Evolutionary conservation across 768 basidiomycete genomes (phyloP).

Genomic region (Boletus rubropictus): DNA sequence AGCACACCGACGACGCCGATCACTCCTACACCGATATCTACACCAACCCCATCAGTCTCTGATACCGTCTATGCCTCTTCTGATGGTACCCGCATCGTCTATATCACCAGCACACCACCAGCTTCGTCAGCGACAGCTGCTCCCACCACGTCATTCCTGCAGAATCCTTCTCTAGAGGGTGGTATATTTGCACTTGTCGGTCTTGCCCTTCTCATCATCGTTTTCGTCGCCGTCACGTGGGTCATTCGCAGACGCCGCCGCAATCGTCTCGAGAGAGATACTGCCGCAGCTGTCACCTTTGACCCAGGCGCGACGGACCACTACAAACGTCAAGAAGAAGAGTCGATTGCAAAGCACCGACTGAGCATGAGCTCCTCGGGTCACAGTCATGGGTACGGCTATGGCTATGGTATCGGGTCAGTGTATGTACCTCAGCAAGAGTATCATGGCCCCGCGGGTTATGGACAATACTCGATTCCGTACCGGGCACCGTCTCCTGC

Average conservation of each 20-base stretch:
- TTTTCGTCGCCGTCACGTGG: slow-evolving; percentile 42
- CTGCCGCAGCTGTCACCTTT: slow-evolving; percentile 46
- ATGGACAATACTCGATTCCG: slow-evolving; percentile 19
- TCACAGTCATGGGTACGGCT: slow-evolving; percentile 20
- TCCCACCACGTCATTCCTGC: slow-evolving; percentile 43
- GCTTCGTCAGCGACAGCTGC: slow-evolving; percentile 21
- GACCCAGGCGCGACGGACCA: slow-evolving; percentile 35
- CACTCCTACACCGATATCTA: slow-evolving; percentile 8
- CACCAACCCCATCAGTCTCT: slow-evolving; percentile 18
- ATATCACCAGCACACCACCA: slow-evolving; percentile 30
- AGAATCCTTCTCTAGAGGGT: slow-evolving; percentile 61
- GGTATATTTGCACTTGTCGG: slow-evolving; percentile 52
- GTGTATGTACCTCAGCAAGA: slow-evolving; percentile 19
- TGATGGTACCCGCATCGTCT: slow-evolving; percentile 24
- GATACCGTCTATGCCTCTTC: slow-evolving; percentile 18
- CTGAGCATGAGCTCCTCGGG: slow-evolving; percentile 24
- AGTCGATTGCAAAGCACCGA: slow-evolving; percentile 16
- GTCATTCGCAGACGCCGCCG: slow-evolving; percentile 45
- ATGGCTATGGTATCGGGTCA: slow-evolving; percentile 14
- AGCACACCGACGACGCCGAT: slow-evolving; percentile 9
- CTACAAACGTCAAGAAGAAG: slow-evolving; percentile 23
- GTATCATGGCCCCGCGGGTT: slow-evolving; percentile 16
- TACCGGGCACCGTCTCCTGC: slow-evolving; percentile 14
- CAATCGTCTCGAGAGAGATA: slow-evolving; percentile 31
- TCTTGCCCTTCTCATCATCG: slow-evolving; percentile 40